Percentiles rank a stretch among this genome's conserved stretches.
Conservation (phyloP, 805 yeast genomes). For the Soucietia sequanensis region DNA sequence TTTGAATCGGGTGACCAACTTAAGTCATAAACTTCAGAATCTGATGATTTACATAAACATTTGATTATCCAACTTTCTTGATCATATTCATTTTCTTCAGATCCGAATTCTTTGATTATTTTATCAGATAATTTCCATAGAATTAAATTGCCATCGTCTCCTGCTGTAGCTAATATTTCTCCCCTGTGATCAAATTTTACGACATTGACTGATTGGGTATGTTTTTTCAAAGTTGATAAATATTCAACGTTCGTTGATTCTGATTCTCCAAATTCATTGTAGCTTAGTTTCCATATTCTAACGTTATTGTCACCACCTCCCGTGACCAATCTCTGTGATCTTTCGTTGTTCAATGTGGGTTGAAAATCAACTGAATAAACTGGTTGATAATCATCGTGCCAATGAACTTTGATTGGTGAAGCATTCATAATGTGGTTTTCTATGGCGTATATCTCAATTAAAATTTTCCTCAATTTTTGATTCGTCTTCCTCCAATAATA, state of each 20-base stretch:
- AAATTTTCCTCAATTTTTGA: too few relatives aligned
- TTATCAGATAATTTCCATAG: constrained; percentile 68
- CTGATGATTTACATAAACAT: constrained; percentile 54
- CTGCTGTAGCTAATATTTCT: constrained; percentile 76
- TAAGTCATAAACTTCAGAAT: constrained; percentile 84
- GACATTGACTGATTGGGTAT: constrained; percentile 91
- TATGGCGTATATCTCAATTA: too few relatives aligned
- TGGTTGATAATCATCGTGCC: constrained; percentile 77
- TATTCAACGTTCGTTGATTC: constrained; percentile 54
- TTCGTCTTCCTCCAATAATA: too few relatives aligned
- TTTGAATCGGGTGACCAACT: constrained; percentile 88
- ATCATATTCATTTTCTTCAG: constrained; percentile 51
- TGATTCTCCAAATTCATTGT: constrained; percentile 6
- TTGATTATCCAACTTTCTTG: constrained; percentile 74
- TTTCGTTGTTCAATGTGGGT: constrained; percentile 22
- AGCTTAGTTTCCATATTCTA: constrained; percentile 48
- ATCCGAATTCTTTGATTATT: constrained; percentile 60
- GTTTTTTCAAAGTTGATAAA: constrained; percentile 77
- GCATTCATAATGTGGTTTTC: constrained; percentile 32
- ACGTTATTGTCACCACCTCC: constrained; percentile 95
- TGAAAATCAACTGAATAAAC: constrained; percentile 69
- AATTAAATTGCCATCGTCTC: constrained; percentile 89
- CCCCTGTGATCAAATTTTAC: constrained; percentile 80
- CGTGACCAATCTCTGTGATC: constrained; percentile 63
- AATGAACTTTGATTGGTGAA: constrained; percentile 56